Percentiles rank a stretch among this genome's conserved stretches.
phyloP scores from a whole-genome alignment of 306 rosid species.

The Prunus mume region DNA sequence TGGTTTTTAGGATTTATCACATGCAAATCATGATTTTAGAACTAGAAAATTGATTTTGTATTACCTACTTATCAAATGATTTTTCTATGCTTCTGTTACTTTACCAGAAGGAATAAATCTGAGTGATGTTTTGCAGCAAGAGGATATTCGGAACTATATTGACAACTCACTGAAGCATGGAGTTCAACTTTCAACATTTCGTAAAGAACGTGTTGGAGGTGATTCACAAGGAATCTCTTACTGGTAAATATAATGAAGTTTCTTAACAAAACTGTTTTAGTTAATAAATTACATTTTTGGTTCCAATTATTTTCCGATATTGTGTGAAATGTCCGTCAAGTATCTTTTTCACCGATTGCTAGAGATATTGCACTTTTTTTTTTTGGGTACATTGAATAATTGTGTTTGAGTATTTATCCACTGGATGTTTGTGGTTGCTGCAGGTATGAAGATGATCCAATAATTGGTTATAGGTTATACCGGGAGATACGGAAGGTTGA shows the following conservation, averaged over 20 bases:
- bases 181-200: conserved; percentile 76
- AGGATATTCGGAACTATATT: conserved; percentile 82
- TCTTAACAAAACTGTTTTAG: neutral
- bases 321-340: neutral
- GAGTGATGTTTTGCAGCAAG: conserved; percentile 79
- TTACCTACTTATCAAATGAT: conserved; percentile 7
- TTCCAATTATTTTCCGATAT: too few relatives aligned
- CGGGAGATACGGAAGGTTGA: conserved; percentile 88
- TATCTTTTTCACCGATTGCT: neutral
- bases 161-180: conserved; percentile 91
- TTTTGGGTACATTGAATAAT: neutral
- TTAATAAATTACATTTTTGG: neutral
- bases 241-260: conserved; percentile 61
- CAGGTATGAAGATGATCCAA: conserved; percentile 97
- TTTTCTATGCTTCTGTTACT: conserved; percentile 19
- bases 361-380: conserved; percentile 15
- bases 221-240: conserved; percentile 88
- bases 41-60: conserved; percentile 18
- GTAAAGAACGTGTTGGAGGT: conserved; percentile 98
- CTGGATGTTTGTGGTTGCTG: conserved; percentile 35
- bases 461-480: conserved; percentile 85
- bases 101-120: conserved; percentile 26
- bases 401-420: conserved; percentile 24
- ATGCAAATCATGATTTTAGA: neutral
- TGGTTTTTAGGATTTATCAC: neutral